Percentiles rank a stretch among this genome's conserved stretches.
Conservation (phyloP, 108 stramenopile genomes). For the Nitzschia palea region DNA sequence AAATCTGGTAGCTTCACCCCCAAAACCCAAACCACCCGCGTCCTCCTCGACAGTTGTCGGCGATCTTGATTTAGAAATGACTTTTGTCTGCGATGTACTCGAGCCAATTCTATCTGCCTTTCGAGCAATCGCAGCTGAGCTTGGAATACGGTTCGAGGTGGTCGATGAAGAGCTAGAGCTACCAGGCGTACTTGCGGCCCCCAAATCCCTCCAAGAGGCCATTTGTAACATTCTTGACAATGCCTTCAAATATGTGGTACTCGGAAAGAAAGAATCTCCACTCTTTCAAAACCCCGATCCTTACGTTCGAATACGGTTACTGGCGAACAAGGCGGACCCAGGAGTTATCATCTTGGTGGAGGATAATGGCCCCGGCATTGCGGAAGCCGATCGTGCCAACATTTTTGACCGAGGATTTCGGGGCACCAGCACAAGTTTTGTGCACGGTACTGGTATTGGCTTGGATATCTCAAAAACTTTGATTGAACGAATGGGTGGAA, state of each 20-base stretch:
- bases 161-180: slow-evolving; percentile 59
- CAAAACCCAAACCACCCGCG: background rate
- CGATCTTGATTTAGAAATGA: slow-evolving; percentile 67
- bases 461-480: slow-evolving; percentile 60
- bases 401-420: slow-evolving; percentile 82
- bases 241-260: slow-evolving; percentile 78
- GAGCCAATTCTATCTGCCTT: slow-evolving; percentile 63
- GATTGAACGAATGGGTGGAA: slow-evolving; percentile 72
- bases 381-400: slow-evolving; percentile 27
- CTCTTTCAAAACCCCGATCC: slow-evolving; percentile 41
- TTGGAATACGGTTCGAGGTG: slow-evolving; percentile 63
- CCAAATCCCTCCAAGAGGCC: slow-evolving; percentile 70
- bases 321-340: slow-evolving; percentile 42
- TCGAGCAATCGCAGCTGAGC: slow-evolving; percentile 63
- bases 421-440: slow-evolving; percentile 36
- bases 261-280: slow-evolving; percentile 30
- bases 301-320: slow-evolving; percentile 51
- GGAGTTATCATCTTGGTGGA: slow-evolving; percentile 77
- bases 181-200: slow-evolving; percentile 65
- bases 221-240: slow-evolving; percentile 81
- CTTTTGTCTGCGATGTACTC: slow-evolving; percentile 72
- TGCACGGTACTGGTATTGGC: slow-evolving; percentile 72
- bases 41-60: slow-evolving; percentile 31
- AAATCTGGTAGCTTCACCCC: background rate
- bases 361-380: slow-evolving; percentile 86